phyloP scores from a whole-genome alignment of 164 flowering plant genomes.

The Cinnamomum micranthum region DNA sequence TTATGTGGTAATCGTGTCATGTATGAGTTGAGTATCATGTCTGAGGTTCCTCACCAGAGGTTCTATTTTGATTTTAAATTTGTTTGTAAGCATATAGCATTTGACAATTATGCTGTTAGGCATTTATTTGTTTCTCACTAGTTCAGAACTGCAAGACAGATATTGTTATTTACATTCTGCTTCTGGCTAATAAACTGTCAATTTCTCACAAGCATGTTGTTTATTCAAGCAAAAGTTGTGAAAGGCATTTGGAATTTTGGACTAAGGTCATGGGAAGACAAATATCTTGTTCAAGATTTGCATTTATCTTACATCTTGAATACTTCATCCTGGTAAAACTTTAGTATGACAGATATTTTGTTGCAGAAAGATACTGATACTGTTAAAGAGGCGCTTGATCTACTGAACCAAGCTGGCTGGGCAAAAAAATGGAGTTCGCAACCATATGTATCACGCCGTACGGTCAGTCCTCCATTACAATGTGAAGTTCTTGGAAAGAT shows the following conservation, averaged over 20 bases:
- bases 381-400: constrained; percentile 84
- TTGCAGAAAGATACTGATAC: constrained; percentile 85
- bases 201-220: not conserved
- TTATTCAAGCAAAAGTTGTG: not conserved
- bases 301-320: not conserved
- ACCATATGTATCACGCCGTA: constrained; percentile 86
- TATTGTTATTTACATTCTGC: not conserved
- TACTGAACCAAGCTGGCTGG: constrained; percentile 78
- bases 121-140: not conserved
- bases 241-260: not conserved
- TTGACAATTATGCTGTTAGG: no score
- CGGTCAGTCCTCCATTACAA: constrained; percentile 57
- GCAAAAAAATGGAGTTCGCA: constrained; percentile 95
- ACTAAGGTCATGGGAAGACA: not conserved
- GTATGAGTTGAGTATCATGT: no score
- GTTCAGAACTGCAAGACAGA: not conserved
- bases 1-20: no score
- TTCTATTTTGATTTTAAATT: no score
- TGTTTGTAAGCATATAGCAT: no score
- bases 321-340: not conserved
- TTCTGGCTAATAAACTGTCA: not conserved
- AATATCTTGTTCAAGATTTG: not conserved
- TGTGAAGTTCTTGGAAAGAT: constrained; percentile 31
- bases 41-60: no score
- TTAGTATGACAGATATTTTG: constrained; percentile 1